Percentiles rank a stretch among this genome's conserved stretches.
These are phyloP conservation scores for Lenzites betulinus DNA, from an alignment of 768 basidiomycete genomes.

Conservation along the genomic window DNA sequence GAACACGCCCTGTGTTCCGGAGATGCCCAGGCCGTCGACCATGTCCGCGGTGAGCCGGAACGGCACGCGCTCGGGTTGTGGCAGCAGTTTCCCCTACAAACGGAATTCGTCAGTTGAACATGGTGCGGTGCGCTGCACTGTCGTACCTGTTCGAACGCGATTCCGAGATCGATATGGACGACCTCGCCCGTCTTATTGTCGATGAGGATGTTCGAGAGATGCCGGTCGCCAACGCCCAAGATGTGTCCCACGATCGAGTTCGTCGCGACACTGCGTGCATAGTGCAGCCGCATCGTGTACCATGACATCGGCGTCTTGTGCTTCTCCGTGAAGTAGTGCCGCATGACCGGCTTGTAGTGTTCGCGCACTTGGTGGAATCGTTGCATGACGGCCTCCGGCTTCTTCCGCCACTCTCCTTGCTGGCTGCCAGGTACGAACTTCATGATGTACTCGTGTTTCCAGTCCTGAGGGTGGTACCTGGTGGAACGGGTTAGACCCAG, in stretches of 20 bases:
- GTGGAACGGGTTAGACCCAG: not conserved
- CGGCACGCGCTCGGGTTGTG: constrained; percentile 85
- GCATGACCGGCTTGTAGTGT: constrained; percentile 80
- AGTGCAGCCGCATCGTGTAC: constrained; percentile 89
- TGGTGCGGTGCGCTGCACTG: not conserved
- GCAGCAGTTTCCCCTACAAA: constrained; percentile 73
- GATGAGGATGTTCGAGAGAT: constrained; percentile 88
- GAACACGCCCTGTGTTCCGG: constrained; percentile 92
- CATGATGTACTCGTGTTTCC: constrained; percentile 37
- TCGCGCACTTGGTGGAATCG: constrained; percentile 33
- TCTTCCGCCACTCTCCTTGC: constrained; percentile 34
- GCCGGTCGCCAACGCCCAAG: constrained; percentile 91
- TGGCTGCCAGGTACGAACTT: constrained; percentile 29
- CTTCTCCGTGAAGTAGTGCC: constrained; percentile 91
- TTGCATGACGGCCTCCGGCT: constrained; percentile 33
- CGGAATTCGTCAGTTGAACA: not conserved
- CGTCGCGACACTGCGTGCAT: constrained; percentile 90
- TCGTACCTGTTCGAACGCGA: constrained; percentile 91
- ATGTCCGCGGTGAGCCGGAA: constrained; percentile 95
- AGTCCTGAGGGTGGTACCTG: constrained; percentile 71
- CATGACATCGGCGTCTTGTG: constrained; percentile 88
- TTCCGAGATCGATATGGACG: constrained; percentile 95
- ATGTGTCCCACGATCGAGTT: constrained; percentile 94
- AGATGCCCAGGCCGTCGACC: constrained; percentile 90
- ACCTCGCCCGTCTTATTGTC: constrained; percentile 83